Conservation (phyloP, 2,329 filamentous ascomycete species). For the Proliferodiscus dingleyae region DNA sequence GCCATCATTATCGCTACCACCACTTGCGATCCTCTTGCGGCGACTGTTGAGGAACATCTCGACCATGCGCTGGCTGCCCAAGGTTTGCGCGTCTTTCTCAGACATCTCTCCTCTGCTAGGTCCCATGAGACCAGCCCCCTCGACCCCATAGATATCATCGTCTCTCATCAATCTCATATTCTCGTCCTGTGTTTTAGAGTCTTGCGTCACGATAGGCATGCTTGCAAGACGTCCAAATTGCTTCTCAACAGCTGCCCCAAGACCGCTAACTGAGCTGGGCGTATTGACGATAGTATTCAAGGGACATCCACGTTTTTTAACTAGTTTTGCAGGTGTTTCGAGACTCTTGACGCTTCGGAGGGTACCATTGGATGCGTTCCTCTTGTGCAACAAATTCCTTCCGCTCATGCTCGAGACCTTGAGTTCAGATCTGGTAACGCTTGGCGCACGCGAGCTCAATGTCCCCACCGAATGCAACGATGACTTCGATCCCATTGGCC, state of each 20-base stretch:
- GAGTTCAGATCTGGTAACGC: slow-evolving; percentile 11
- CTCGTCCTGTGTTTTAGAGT: slow-evolving; percentile 3
- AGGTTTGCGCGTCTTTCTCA: slow-evolving; percentile 31
- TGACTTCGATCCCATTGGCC: slow-evolving; percentile 18
- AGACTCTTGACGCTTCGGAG: slow-evolving; percentile 22
- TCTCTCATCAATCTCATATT: not conserved
- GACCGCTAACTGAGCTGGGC: slow-evolving; percentile 23
- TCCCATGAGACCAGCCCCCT: slow-evolving; percentile 17
- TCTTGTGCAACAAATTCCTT: slow-evolving; percentile 23
- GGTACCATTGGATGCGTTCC: slow-evolving; percentile 21
- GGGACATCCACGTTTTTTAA: slow-evolving; percentile 18
- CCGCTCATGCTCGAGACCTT: slow-evolving; percentile 12
- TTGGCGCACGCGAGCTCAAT: slow-evolving; percentile 9
- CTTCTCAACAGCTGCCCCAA: slow-evolving; percentile 26
- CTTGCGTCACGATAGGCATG: too few species aligned
- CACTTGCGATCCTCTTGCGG: slow-evolving; percentile 38
- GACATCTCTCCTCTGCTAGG: slow-evolving; percentile 11
- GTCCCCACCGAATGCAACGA: slow-evolving; percentile 18
- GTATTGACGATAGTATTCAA: slow-evolving; percentile 2
- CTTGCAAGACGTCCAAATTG: slow-evolving; percentile 28
- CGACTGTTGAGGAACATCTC: slow-evolving; percentile 49
- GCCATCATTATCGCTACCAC: slow-evolving; percentile 36
- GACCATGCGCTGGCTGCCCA: slow-evolving; percentile 49
- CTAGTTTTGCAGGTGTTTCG: slow-evolving; percentile 25
- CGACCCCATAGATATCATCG: slow-evolving; percentile 19